These are phyloP conservation scores for Rhododendron ovatum DNA, from an alignment of 148 eudicot species.

Conservation along the genomic window DNA sequence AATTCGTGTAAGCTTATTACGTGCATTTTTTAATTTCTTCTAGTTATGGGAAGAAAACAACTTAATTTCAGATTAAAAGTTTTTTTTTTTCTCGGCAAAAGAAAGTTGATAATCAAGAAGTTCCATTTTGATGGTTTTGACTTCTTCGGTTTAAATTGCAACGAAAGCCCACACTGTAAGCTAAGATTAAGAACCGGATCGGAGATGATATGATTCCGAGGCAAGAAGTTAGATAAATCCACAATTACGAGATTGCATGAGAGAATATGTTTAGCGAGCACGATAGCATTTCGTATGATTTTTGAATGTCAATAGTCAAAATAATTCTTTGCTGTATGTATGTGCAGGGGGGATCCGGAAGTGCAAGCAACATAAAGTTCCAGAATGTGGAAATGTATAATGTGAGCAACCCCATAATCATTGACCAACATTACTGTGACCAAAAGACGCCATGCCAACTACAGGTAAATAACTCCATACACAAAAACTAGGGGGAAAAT, in stretches of 20 bases:
- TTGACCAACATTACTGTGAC: slow-evolving; percentile 75
- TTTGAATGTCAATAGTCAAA: too few relatives aligned
- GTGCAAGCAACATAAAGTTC: slow-evolving; percentile 62
- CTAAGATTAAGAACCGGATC: too few relatives aligned
- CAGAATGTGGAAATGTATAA: slow-evolving; percentile 41
- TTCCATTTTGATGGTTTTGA: neutral
- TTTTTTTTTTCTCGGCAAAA: too few relatives aligned
- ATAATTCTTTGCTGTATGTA: neutral
- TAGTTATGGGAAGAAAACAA: too few relatives aligned
- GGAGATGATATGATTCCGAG: too few relatives aligned
- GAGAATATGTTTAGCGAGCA: too few relatives aligned
- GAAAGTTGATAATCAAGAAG: neutral
- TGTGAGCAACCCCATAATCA: slow-evolving; percentile 67
- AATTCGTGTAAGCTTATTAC: too few relatives aligned
- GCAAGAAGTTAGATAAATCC: neutral
- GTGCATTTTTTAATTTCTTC: too few relatives aligned
- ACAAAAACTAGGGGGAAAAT: neutral
- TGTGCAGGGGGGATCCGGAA: slow-evolving; percentile 70
- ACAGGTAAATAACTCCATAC: slow-evolving; percentile 30
- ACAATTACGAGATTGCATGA: neutral
- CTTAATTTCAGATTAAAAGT: too few relatives aligned
- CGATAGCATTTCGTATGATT: neutral
- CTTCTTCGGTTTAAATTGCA: too few relatives aligned
- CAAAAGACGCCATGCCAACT: slow-evolving; percentile 42
- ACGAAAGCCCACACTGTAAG: too few relatives aligned